Percentiles rank a stretch among this genome's conserved stretches.
These are phyloP conservation scores for Candida silvicultrix DNA, from an alignment of 805 yeast species.

Conservation along the genomic window DNA sequence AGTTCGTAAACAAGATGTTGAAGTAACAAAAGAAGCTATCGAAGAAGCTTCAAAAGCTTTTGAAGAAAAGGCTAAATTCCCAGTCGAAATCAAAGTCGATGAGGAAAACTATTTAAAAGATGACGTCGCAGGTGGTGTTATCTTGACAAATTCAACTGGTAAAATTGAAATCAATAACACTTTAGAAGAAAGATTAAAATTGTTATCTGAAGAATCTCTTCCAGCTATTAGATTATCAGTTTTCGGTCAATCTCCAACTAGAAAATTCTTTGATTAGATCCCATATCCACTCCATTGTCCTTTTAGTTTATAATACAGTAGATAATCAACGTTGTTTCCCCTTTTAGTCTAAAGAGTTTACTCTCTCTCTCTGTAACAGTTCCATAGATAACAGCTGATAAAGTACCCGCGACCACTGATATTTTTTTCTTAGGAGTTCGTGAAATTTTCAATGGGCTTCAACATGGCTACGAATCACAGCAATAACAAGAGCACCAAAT, in stretches of 20 bases:
- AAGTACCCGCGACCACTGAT: background rate
- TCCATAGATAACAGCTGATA: background rate
- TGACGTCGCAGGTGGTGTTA: constrained; percentile 79
- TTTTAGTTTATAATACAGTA: too few species aligned
- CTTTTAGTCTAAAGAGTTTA: too few species aligned
- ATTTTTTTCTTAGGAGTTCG: background rate
- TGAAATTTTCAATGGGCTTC: too few species aligned
- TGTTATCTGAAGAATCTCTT: constrained; percentile 76
- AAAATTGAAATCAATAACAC: constrained; percentile 90
- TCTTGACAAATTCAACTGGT: constrained; percentile 63
- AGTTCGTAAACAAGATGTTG: constrained; percentile 62
- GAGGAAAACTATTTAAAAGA: constrained; percentile 53
- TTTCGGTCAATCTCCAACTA: constrained; percentile 77
- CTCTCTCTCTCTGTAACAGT: too few species aligned
- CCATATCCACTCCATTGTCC: too few species aligned
- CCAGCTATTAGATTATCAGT: constrained; percentile 90
- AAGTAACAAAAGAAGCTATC: constrained; percentile 50
- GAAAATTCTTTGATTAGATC: constrained; percentile 87
- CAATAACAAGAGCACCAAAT: too few species aligned
- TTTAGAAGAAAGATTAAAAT: constrained; percentile 84
- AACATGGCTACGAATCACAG: too few species aligned
- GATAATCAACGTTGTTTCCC: too few species aligned
- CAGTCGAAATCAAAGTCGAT: constrained; percentile 49
- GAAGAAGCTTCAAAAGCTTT: constrained; percentile 57
- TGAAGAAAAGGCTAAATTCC: constrained; percentile 52